Evolutionary conservation across 2,329 filamentous ascomycete species (phyloP), one percentile per base, ranked within the genome.

Genomic region (Cryoendolithus antarcticus): DNA sequence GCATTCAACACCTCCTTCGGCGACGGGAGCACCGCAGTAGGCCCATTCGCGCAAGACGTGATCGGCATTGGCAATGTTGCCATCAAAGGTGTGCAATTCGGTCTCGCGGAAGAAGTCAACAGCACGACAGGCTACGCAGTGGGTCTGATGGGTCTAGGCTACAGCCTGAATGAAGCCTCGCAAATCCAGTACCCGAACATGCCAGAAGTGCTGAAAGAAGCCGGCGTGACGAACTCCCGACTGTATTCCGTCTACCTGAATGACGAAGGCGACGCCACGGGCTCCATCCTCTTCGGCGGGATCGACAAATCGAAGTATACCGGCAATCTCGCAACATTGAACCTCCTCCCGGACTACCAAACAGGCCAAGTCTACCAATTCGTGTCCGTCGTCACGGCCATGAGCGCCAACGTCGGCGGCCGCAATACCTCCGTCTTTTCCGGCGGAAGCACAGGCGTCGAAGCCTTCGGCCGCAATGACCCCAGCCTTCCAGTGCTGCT

Each of bases 201-300:
- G 38, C 55, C 55, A 2, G 53, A 58, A 37, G 50, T 57, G 3
- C 41, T 59, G 13, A 45, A 44, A 15, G 44, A 49, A 30, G 46
- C 54, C 7, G 53, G 53, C 7, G 50, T 52, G 9, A 58, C 58
- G 38, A 50, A 52, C 32, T 50, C 45, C 30, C 44, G 55, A 6
- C 38, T 57, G 11, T 60, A 56, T 42, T 55, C 51, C 19, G 38
- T 60, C 13, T 59, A 46, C 40, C 43, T 60, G 35, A 59, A 59
- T 37, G 49, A 53, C 13, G 42, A 38, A 43, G 43, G 35, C 27
- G 44, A 36, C 37, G 40, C 43, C 33, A 48, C 51, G 6, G 57
- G 57, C 13, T 51, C 48, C 9, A 53, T 60, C 31, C 48, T 60
- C 12, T 59, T 60, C 35, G 57, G 57, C n/a, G 57, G 57, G 6